Base-by-base conservation (phyloP, 1,139 yeast species). In the Dujonia santamariae region DNA sequence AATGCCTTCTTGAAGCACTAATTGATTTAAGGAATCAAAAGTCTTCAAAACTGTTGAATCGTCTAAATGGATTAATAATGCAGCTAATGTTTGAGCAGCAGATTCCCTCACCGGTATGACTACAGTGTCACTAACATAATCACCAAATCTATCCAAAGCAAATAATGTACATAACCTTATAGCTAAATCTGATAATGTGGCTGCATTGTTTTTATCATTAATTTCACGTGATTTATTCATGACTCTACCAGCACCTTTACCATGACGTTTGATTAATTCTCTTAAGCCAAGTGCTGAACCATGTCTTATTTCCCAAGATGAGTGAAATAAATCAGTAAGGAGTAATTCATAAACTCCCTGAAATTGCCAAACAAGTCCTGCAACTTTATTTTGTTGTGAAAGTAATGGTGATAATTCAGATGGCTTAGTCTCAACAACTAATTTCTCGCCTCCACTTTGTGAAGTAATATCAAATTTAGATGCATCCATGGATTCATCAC, bases 21-120 rank as follows among this genome's bases (percentile, higher is more conserved):
- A 66, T 33, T 75, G 72, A 39, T 79, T 75, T 37, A 94, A 68
- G 21, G 83, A 80, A 16, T 66, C 53, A 53, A 90, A 92, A 0
- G 88, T 78, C 37, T 73, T 67, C 5, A 78, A 47, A 4, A 79
- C 76, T 3, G 73, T 61, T 3, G 73, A 77, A 19, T 69, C 66
- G 28, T 67, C 59, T 31, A 92, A 64, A 61, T 88, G 95, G 20
- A 83, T 67, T 32, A 92, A 63, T 32, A 92, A 64, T 1, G 97
- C 96, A 19, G 96, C 98, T 33, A 94, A 61, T 0, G 97, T 80
- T 59, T 94, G 99, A 0, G 97, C 97, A 20, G 94, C 87, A 18
- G 96, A 87, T 61, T 94, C 99, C 50, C 98, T 70, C 3, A 94
- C 97, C 0, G 99, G 99, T 0, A 97, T 98, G 26, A 94, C 95